A percentile compares a stretch with the other conserved stretches of the same genome.
Evolutionary conservation across 805 yeast genomes (phyloP).

Genomic region (Cyberlindnera americana): DNA sequence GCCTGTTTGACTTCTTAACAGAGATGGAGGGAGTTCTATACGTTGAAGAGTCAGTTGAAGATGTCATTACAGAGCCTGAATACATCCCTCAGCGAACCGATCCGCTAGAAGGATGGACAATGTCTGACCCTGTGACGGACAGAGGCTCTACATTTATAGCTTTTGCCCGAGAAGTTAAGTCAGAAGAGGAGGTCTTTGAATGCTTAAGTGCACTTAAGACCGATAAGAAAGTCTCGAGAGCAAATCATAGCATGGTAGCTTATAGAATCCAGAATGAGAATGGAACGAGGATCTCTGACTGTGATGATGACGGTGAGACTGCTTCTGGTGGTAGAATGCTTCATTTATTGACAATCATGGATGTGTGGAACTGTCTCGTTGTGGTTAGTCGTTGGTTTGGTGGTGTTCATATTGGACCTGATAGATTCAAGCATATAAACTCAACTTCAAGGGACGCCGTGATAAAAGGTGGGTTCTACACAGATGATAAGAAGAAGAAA

Average conservation of each 20-base stretch:
- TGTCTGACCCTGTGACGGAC: slow-evolving; percentile 75
- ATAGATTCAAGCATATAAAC: slow-evolving; percentile 90
- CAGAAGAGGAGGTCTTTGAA: slow-evolving; percentile 64
- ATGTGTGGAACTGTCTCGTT: slow-evolving; percentile 79
- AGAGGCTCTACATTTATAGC: slow-evolving; percentile 85
- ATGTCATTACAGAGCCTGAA: slow-evolving; percentile 3
- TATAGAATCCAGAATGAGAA: slow-evolving; percentile 62
- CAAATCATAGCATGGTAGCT: slow-evolving; percentile 82
- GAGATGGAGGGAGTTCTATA: slow-evolving; percentile 58
- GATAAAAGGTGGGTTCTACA: slow-evolving; percentile 51
- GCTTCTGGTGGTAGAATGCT: slow-evolving; percentile 91
- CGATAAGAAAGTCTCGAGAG: slow-evolving; percentile 64
- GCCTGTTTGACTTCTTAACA: slow-evolving; percentile 71
- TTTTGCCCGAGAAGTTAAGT: slow-evolving; percentile 56
- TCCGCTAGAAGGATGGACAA: slow-evolving; percentile 68
- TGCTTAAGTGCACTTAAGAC: slow-evolving; percentile 48
- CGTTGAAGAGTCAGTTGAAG: slow-evolving; percentile 28
- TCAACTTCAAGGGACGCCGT: slow-evolving; percentile 85
- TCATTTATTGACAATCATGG: slow-evolving; percentile 71
- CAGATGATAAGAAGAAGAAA: slow-evolving; percentile 21
- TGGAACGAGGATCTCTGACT: slow-evolving; percentile 69
- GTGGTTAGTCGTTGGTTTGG: slow-evolving; percentile 86
- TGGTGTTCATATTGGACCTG: slow-evolving; percentile 89
- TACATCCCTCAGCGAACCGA: slow-evolving; percentile 27
- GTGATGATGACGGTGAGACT: slow-evolving; percentile 95